Conservation (phyloP, 352 stramenopile species). For the Thraustochytrium sp. region DNA sequence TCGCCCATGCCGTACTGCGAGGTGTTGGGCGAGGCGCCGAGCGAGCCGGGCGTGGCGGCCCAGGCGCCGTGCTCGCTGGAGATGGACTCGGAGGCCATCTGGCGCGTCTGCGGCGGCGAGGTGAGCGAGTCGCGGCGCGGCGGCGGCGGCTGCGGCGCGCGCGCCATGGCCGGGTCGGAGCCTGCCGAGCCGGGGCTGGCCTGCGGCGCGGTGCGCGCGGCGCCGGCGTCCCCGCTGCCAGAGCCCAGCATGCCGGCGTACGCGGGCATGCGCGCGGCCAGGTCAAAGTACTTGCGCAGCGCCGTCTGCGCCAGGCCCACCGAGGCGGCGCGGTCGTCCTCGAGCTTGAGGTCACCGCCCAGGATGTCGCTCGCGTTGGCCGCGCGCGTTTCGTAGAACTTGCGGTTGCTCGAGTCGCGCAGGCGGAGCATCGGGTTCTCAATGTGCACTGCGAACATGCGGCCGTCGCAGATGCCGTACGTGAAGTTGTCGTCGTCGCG, state of each 20-base stretch:
- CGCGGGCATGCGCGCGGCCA: background rate
- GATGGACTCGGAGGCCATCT: background rate
- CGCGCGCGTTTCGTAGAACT: background rate
- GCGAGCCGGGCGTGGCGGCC: background rate
- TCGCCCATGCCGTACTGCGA: background rate
- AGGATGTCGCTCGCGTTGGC: background rate
- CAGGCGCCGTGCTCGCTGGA: background rate
- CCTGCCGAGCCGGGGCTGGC: background rate
- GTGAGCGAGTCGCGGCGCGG: background rate
- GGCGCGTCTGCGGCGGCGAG: background rate
- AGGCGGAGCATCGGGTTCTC: slow-evolving; percentile 14
- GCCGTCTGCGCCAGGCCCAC: background rate
- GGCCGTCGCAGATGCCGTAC: slow-evolving; percentile 12
- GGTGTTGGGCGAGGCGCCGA: background rate
- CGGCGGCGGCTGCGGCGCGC: background rate
- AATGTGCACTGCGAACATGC: slow-evolving; percentile 21
- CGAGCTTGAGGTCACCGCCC: background rate
- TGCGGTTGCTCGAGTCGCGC: slow-evolving; percentile 17
- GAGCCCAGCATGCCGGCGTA: background rate
- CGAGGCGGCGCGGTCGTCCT: background rate
- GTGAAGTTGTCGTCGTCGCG: slow-evolving; percentile 1
- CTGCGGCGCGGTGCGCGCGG: background rate
- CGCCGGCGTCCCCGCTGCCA: background rate
- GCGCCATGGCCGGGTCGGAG: background rate
- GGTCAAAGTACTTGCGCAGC: slow-evolving; percentile 5